Conservation (phyloP, 1,284 basidiomycete genomes). For the Paramarasmius palmivorus region DNA sequence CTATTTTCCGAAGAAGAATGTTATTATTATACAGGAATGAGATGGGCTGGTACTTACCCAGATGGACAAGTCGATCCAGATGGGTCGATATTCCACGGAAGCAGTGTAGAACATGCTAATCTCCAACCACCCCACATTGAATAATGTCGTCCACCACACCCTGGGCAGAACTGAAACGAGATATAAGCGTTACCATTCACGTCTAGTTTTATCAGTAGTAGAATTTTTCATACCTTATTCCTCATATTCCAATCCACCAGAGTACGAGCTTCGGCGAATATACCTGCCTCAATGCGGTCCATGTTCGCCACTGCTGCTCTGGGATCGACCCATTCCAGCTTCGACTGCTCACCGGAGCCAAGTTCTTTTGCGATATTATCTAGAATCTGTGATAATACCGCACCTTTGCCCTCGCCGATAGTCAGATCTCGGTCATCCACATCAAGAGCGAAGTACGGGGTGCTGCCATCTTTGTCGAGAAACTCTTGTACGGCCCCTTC, state of each 20-base stretch:
- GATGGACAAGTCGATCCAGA: conserved; percentile 68
- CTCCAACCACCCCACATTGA: conserved; percentile 98
- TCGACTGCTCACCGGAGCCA: conserved; percentile 15
- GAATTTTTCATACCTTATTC: conserved; percentile 61
- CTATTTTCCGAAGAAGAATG: conserved; percentile 32
- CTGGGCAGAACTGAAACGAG: conserved; percentile 86
- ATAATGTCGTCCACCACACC: conserved; percentile 82
- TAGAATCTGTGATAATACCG: conserved; percentile 12
- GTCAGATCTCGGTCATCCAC: conserved; percentile 44
- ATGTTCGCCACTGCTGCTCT: conserved; percentile 57
- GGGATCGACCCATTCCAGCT: conserved; percentile 68
- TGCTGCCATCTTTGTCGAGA: conserved; percentile 65
- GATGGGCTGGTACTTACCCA: conserved; percentile 48
- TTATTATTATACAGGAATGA: no score
- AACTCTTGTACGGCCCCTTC: conserved; percentile 25
- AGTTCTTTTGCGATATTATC: neutral
- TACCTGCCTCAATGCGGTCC: conserved; percentile 60
- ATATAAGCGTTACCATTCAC: no score
- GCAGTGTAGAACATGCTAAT: conserved; percentile 72
- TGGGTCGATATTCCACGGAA: conserved; percentile 68
- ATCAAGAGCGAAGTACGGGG: conserved; percentile 81
- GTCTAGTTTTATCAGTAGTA: no score
- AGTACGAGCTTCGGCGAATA: conserved; percentile 78
- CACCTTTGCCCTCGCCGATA: conserved; percentile 18
- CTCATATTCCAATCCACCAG: conserved; percentile 89